A percentile compares a stretch with the other conserved stretches of the same genome.
Conservation (phyloP, 257 asterid species). For the Gentiana straminea region DNA sequence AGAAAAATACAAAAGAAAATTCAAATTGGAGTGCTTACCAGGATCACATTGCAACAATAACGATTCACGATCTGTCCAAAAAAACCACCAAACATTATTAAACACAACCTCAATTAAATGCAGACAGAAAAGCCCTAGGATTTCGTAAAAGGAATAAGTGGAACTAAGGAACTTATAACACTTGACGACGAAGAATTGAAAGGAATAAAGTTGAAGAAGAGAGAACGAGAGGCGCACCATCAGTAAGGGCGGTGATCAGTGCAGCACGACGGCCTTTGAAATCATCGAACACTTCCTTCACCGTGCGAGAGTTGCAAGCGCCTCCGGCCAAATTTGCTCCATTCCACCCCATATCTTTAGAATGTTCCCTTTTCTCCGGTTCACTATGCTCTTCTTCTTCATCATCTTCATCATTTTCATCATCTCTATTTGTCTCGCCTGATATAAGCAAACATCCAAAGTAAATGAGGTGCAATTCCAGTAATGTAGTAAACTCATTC, state of each 20-base stretch:
- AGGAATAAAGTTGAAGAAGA: background rate
- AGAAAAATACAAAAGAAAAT: background rate
- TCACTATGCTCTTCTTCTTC: constrained; percentile 44
- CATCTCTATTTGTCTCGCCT: constrained; percentile 24
- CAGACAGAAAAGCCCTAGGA: constrained; percentile 2
- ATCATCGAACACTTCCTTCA: constrained; percentile 31
- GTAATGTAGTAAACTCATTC: too few relatives aligned
- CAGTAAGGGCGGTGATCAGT: constrained; percentile 30
- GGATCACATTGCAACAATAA: constrained; percentile 23
- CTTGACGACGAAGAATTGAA: too few relatives aligned
- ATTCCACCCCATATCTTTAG: too few relatives aligned
- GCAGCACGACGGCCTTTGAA: constrained; percentile 37
- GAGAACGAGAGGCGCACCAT: constrained; percentile 6
- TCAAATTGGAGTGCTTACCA: constrained; percentile 10
- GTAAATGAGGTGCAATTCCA: too few relatives aligned
- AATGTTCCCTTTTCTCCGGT: too few relatives aligned
- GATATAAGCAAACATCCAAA: constrained; percentile 6
- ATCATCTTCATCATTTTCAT: constrained; percentile 45
- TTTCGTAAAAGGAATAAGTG: background rate
- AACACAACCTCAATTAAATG: background rate
- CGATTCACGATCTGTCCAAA: constrained; percentile 18
- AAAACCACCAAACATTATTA: background rate
- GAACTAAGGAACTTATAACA: background rate
- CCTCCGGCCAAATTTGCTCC: constrained; percentile 18
- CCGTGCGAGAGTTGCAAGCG: constrained; percentile 25